Conservation (phyloP, 768 basidiomycete genomes). For the Antrodiella citrinella region DNA sequence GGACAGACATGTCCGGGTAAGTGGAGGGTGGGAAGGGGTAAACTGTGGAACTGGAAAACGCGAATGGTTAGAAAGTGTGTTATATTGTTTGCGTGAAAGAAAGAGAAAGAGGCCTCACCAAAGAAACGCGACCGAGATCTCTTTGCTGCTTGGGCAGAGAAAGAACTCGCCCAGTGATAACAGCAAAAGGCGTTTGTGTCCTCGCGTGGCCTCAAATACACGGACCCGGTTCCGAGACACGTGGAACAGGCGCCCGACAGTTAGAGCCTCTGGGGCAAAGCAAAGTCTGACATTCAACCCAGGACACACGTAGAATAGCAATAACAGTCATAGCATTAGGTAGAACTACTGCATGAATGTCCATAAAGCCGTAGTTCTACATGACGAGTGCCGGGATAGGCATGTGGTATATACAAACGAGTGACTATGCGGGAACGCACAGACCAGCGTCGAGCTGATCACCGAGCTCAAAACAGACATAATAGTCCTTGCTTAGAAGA, state of each 20-base stretch:
- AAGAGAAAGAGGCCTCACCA: not conserved
- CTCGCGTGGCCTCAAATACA: not conserved
- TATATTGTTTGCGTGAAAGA: not conserved
- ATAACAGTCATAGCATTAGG: not conserved
- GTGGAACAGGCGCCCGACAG: not conserved
- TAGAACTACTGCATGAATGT: not conserved
- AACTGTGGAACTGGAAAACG: not conserved
- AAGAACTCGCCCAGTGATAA: not conserved
- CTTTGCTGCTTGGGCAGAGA: not conserved
- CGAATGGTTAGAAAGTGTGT: not conserved
- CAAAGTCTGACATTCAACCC: not conserved
- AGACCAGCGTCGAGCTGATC: not conserved
- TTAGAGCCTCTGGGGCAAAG: not conserved
- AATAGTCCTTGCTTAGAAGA: conserved; percentile 28
- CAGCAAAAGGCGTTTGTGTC: not conserved
- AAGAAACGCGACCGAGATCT: not conserved
- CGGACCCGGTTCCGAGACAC: not conserved
- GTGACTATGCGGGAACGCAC: not conserved
- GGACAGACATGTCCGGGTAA: not conserved
- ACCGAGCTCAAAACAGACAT: not conserved
- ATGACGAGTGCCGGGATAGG: not conserved
- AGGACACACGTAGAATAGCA: not conserved
- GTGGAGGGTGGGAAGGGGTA: not conserved
- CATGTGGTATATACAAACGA: not conserved
- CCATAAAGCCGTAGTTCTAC: not conserved